Base-by-base conservation (phyloP, 768 basidiomycete species). In the Zangia roseola region DNA sequence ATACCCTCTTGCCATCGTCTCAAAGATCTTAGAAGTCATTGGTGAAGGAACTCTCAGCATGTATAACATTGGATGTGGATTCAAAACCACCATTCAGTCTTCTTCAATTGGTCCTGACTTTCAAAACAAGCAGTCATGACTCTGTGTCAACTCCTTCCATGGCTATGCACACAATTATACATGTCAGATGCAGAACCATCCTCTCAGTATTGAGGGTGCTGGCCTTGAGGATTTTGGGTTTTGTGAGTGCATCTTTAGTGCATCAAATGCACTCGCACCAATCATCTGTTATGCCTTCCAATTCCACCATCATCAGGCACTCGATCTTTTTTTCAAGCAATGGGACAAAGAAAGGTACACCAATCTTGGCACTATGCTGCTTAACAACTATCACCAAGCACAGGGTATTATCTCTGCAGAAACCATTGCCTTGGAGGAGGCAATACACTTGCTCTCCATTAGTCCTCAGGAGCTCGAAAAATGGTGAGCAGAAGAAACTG, bases 311-410 rank as follows among this genome's bases (percentile, higher is more conserved):
- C 43, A 55, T 21, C 46, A 48, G 23, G 24, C 34, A 0, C 36
- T 55, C 0, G 34, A 44, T 13, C n/a, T 47, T 21, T 12, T 47
- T 14, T 54, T 52, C 5, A 1, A 4, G 0, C 51, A 50, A 13
- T 53, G 49, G 49, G 25, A 54, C 8, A 1, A 6, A 0, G 42
- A 54, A 14, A 54, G 52, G 2, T 54, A 54, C 14, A 25, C 5
- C 25, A 25, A 25, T 9, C 25, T 25, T 25, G 25, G 25, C 9
- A 25, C 25, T 25, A 25, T 25, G 25, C 25, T 25, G 25, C 25
- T 25, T 25, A 25, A 25, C 25, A 25, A 25, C 25, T 25, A 25
- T 25, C 25, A 25, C 9, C 25, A 25, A 25, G 25, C 25, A 25
- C 5, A 25, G 25, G 25, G 25, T 25, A 25, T 25, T 25, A 9